A percentile compares a stretch with the other conserved stretches of the same genome.
Evolutionary conservation across 1,284 basidiomycete species (phyloP).

Genomic region (Trichosporon ovoides): DNA sequence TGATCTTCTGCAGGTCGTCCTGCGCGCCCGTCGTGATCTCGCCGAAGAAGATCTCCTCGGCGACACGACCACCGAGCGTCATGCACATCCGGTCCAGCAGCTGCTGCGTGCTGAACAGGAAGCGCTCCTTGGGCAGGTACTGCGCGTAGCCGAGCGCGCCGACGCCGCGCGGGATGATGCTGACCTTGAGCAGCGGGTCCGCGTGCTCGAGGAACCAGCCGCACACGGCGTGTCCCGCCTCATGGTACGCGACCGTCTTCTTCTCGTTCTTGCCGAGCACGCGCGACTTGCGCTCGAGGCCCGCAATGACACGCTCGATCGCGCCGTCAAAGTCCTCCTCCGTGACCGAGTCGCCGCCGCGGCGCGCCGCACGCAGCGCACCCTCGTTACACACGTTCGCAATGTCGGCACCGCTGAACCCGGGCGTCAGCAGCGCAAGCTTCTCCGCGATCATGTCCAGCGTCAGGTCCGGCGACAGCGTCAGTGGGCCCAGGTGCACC

Average conservation of each 20-base stretch:
- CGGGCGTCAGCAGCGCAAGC: conserved; percentile 90
- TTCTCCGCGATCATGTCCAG: conserved; percentile 73
- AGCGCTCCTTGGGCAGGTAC: conserved; percentile 93
- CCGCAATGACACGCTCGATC: conserved; percentile 96
- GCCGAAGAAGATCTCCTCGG: conserved; percentile 98
- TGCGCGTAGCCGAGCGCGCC: conserved; percentile 96
- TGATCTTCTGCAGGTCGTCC: conserved; percentile 96
- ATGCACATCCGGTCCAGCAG: conserved; percentile 95
- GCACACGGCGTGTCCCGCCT: conserved; percentile 96
- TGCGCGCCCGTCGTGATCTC: conserved; percentile 95
- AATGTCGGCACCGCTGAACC: conserved; percentile 97
- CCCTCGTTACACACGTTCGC: conserved; percentile 99
- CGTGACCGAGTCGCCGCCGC: conserved; percentile 69
- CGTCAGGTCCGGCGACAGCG: conserved; percentile 59
- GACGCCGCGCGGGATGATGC: conserved; percentile 94
- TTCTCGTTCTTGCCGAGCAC: conserved; percentile 94
- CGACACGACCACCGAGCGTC: conserved; percentile 97
- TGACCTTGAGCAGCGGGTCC: conserved; percentile 94
- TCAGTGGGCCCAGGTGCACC: conserved; percentile 85
- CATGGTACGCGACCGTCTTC: conserved; percentile 97
- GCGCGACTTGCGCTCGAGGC: conserved; percentile 90
- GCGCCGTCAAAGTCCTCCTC: conserved; percentile 92
- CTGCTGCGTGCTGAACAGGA: conserved; percentile 90
- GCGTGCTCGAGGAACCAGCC: conserved; percentile 98
- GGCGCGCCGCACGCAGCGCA: conserved; percentile 87